Percentiles rank a stretch among this genome's conserved stretches.
Conservation (phyloP, 306 rosid species). For the Prunus kanzakura region DNA sequence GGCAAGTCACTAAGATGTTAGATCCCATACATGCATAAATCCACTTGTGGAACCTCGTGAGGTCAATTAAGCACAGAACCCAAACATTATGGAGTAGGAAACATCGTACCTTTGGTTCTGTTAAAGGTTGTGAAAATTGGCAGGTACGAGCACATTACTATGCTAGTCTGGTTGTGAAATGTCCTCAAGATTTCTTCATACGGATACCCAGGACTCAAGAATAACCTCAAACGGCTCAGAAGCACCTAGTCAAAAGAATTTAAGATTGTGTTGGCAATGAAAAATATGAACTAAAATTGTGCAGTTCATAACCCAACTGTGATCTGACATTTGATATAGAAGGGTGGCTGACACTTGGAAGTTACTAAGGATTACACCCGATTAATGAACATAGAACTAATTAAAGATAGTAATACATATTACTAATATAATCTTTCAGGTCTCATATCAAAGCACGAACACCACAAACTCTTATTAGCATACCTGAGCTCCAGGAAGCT, state of each 20-base stretch:
- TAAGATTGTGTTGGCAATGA: constrained; percentile 8
- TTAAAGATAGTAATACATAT: neutral
- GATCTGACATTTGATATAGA: neutral
- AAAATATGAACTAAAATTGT: neutral
- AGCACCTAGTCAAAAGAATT: constrained; percentile 60
- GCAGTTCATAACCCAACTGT: neutral
- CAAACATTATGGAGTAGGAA: constrained; percentile 4
- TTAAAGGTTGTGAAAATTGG: constrained; percentile 88
- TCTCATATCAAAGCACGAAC: neutral
- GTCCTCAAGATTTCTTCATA: constrained; percentile 93
- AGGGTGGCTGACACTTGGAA: neutral
- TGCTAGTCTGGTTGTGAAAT: constrained; percentile 93
- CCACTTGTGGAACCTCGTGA: constrained; percentile 6
- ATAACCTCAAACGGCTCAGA: constrained; percentile 91
- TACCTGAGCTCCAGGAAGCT: constrained; percentile 99
- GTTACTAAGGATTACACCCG: neutral
- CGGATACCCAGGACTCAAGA: constrained; percentile 99
- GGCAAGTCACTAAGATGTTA: constrained; percentile 20
- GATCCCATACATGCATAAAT: constrained; percentile 16
- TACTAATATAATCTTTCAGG: neutral
- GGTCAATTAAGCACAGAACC: neutral
- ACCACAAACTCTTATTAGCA: constrained; percentile 6
- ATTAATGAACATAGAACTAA: neutral
- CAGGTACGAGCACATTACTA: constrained; percentile 89
- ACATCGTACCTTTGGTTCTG: constrained; percentile 77